Evolutionary conservation across 768 basidiomycete species (phyloP).

Genomic region (Hygrophoropsis aurantiaca): DNA sequence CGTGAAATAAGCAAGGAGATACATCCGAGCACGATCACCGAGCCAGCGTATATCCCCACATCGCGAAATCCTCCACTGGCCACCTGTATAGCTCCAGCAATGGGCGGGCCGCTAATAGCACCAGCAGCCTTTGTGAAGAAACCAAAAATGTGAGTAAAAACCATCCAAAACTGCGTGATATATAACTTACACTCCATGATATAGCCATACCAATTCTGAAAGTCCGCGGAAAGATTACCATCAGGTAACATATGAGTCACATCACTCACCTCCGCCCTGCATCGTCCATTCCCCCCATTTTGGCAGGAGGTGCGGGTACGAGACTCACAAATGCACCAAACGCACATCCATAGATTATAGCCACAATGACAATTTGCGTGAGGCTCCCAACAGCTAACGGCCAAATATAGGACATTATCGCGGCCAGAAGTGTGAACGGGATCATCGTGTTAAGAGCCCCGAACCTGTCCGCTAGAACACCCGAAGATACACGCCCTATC

Average conservation of each 20-base stretch:
- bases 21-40: slow-evolving; percentile 4
- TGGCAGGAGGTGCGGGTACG: slow-evolving; percentile 6
- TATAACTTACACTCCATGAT: slow-evolving; percentile 2
- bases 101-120: slow-evolving; percentile 2
- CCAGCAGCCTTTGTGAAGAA: not conserved
- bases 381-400: slow-evolving; percentile 33
- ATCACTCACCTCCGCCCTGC: slow-evolving; percentile 7
- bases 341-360: slow-evolving; percentile 39
- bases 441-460: slow-evolving; percentile 43
- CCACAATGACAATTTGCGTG: slow-evolving; percentile 28
- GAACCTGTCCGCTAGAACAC: slow-evolving; percentile 8
- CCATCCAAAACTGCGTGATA: not conserved
- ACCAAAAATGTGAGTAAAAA: not conserved
- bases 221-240: too few relatives aligned
- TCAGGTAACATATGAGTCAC: not conserved
- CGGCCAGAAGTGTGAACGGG: slow-evolving; percentile 39
- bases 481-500: slow-evolving; percentile 9
- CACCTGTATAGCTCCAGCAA: slow-evolving; percentile 5
- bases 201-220: slow-evolving; percentile 8
- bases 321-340: slow-evolving; percentile 9
- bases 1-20: slow-evolving; percentile 3
- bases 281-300: slow-evolving; percentile 9
- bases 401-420: slow-evolving; percentile 43
- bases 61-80: slow-evolving; percentile 4
- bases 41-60: slow-evolving; percentile 5